Evolutionary conservation across 176 grass and related monocot genomes (phyloP).

Genomic region (Carex scoparia): DNA sequence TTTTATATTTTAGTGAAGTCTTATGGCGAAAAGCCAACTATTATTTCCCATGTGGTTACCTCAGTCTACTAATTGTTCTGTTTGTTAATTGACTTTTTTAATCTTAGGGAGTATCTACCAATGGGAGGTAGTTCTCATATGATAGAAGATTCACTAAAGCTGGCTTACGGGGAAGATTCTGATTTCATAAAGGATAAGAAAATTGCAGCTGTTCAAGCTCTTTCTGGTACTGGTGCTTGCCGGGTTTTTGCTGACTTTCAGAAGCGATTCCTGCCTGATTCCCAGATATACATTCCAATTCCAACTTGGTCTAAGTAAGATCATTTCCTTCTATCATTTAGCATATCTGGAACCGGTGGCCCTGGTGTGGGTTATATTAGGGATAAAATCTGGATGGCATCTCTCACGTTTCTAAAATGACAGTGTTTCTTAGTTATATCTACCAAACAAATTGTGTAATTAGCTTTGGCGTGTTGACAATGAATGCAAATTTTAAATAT

Average conservation of each 20-base stretch:
- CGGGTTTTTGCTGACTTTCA: slow-evolving; percentile 95
- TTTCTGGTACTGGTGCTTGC: slow-evolving; percentile 91
- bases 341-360: not conserved
- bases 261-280: slow-evolving; percentile 78
- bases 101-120: slow-evolving; percentile 82
- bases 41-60: not conserved
- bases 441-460: not conserved
- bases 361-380: not conserved
- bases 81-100: not conserved
- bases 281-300: slow-evolving; percentile 90
- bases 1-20: not conserved
- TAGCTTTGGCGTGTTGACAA: not conserved
- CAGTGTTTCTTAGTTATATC: not conserved
- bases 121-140: slow-evolving; percentile 86
- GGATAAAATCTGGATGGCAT: not conserved
- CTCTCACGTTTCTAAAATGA: not conserved
- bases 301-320: slow-evolving; percentile 96
- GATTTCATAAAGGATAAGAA: slow-evolving; percentile 79
- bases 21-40: not conserved
- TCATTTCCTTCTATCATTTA: not conserved
- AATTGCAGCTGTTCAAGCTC: slow-evolving; percentile 79
- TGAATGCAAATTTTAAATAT: not conserved
- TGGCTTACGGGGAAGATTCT: slow-evolving; percentile 80
- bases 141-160: slow-evolving; percentile 84
- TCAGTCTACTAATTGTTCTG: not conserved